Evolutionary conservation across 2,329 filamentous ascomycete species (phyloP).

Genomic region (Lecanosticta acicola): DNA sequence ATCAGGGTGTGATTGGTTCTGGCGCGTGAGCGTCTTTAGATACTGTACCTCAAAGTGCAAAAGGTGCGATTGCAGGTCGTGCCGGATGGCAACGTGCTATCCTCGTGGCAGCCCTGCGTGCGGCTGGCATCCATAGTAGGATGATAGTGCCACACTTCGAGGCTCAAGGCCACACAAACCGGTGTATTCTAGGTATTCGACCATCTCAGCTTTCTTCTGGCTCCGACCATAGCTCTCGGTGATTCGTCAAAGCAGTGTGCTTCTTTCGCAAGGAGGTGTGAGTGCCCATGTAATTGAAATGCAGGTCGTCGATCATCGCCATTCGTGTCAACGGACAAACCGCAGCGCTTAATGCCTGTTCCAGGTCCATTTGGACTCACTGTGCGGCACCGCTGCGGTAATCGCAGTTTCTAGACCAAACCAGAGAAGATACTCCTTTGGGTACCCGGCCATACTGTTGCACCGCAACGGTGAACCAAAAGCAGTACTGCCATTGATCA

Average conservation of each 20-base stretch:
- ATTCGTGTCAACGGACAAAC: not conserved
- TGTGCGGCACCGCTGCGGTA: too few species aligned
- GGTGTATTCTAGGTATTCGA: too few species aligned
- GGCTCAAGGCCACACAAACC: too few species aligned
- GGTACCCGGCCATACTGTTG: not conserved
- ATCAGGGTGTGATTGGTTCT: not conserved
- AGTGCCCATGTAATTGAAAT: not conserved
- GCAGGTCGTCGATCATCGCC: not conserved
- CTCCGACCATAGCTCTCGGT: not conserved
- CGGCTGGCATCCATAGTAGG: too few species aligned
- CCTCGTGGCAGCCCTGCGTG: too few species aligned
- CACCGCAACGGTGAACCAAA: not conserved
- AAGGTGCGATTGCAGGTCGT: too few species aligned
- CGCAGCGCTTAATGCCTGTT: not conserved
- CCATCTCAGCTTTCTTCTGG: not conserved
- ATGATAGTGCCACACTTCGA: too few species aligned
- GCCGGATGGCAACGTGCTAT: too few species aligned
- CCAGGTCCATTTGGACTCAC: too few species aligned
- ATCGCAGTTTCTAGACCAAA: too few species aligned
- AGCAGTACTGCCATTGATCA: slow-evolving; percentile 3
- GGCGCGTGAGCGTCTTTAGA: too few species aligned
- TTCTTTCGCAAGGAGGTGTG: not conserved
- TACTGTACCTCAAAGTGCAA: too few species aligned
- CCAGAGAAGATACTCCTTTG: not conserved
- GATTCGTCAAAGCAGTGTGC: not conserved